Conservation (phyloP, 495 filamentous ascomycete genomes). For the Neurospora sp. region DNA sequence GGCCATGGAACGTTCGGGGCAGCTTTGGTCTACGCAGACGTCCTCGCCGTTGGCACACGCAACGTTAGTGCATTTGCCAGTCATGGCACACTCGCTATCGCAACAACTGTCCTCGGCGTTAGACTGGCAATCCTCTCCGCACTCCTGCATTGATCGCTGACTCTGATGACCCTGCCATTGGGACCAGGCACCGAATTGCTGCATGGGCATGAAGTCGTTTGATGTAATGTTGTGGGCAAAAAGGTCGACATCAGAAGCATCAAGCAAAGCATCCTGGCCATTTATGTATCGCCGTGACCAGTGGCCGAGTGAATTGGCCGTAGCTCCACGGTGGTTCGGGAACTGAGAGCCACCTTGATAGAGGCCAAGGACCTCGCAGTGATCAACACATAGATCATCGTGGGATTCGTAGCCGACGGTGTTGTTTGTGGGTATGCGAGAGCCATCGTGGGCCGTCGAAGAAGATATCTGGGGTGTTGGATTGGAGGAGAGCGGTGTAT, state of each 20-base stretch:
- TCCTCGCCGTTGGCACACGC: constrained; percentile 23
- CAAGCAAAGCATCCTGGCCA: background rate
- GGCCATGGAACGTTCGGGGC: constrained; percentile 12
- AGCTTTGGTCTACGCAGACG: constrained; percentile 26
- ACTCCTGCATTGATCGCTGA: constrained; percentile 9
- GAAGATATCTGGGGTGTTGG: background rate
- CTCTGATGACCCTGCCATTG: background rate
- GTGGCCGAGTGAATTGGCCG: background rate
- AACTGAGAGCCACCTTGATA: constrained; percentile 22
- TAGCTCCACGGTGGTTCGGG: constrained; percentile 18
- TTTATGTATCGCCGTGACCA: background rate
- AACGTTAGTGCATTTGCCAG: constrained; percentile 23
- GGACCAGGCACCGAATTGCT: background rate
- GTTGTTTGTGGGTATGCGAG: constrained; percentile 2
- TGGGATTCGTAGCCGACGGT: constrained; percentile 20
- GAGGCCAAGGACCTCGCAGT: constrained; percentile 24
- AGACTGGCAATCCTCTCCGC: constrained; percentile 22
- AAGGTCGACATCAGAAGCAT: background rate
- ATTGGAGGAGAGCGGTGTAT: background rate
- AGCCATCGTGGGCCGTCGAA: constrained; percentile 14
- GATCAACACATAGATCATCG: constrained; percentile 32
- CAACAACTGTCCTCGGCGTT: constrained; percentile 20
- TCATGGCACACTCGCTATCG: constrained; percentile 29
- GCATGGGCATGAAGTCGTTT: background rate
- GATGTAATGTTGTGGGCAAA: background rate